Base-by-base conservation (phyloP, 768 basidiomycete genomes). In the Rhizopogon vulgaris region DNA sequence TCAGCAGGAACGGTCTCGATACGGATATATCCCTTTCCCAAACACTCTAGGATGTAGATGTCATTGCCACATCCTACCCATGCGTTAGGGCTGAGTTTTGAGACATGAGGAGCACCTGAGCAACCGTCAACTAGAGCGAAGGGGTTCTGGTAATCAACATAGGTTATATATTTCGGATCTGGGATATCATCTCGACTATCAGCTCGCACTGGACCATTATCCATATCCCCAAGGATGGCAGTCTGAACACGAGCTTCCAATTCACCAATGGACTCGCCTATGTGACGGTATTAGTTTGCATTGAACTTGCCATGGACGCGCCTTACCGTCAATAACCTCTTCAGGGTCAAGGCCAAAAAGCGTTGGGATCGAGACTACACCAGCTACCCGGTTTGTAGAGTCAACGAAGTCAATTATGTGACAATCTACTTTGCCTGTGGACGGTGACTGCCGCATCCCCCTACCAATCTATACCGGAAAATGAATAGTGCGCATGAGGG, bases 321-420 rank as follows among this genome's bases (percentile, higher is more conserved):
- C 51, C 67, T 58, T 59, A 85, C 87, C 84, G 46, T 89, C 80
- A 18, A 69, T 66, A 6, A 87, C 63, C 51, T 81, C 79, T 10
- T 72, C 65, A n/a, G 90, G 86, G 61, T 90, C 84, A 4, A 98
- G 69, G 0, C 94, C 94, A 61, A 94, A 88, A 10, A 97, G 69
- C 6, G 87, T 90, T 0, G 94, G 94, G 10, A 80, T 76, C 14
- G 84, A 89, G 24, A 93, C 71, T 25, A 94, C 73, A 10, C 91
- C 90, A 7, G 78, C 64, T 3, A 91, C 79, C 8, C 85, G 78
- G 36, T 72, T 73, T 18, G 80, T 73, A 37, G 80, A 85, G 62
- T 94, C 92, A 14, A 94, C 91, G 56, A 96, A 87, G 64, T 98
- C 94, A 56, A 98, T 88, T 52, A 97, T 82, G 11, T 78, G 82